phyloP scores from a whole-genome alignment of 2,329 filamentous ascomycete species.

The Fusarium palustre region DNA sequence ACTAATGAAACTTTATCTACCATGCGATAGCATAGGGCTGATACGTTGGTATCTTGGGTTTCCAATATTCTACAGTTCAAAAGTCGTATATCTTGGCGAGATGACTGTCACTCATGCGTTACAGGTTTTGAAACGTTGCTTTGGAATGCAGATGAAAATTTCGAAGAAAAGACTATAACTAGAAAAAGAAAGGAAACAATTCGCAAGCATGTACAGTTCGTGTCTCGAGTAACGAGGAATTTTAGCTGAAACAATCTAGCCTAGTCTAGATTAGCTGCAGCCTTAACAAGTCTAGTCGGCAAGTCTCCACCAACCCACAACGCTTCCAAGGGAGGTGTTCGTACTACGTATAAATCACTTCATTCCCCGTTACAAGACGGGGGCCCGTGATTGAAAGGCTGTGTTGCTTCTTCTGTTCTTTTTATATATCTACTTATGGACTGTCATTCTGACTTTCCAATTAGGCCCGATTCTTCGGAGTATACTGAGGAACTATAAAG shows the following conservation, averaged over 20 bases:
- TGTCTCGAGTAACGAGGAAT: fast-evolving
- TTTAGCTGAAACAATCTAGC: neutral
- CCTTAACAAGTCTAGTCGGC: fast-evolving
- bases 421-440: no score
- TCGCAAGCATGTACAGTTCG: neutral
- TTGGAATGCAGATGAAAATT: neutral
- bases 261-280: neutral
- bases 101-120: fast-evolving
- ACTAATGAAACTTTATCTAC: no score
- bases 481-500: no score
- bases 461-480: no score
- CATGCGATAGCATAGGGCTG: no score
- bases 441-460: no score
- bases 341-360: neutral
- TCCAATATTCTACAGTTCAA: fast-evolving
- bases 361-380: neutral
- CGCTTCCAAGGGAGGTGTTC: neutral
- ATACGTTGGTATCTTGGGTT: no score
- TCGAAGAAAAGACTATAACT: no score
- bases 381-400: neutral
- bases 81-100: fast-evolving
- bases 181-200: neutral
- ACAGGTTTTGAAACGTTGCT: fast-evolving
- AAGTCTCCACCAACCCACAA: neutral
- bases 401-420: no score